Evolutionary conservation across 2,329 filamentous ascomycete species (phyloP).

Genomic region (Ciborinia camelliae): DNA sequence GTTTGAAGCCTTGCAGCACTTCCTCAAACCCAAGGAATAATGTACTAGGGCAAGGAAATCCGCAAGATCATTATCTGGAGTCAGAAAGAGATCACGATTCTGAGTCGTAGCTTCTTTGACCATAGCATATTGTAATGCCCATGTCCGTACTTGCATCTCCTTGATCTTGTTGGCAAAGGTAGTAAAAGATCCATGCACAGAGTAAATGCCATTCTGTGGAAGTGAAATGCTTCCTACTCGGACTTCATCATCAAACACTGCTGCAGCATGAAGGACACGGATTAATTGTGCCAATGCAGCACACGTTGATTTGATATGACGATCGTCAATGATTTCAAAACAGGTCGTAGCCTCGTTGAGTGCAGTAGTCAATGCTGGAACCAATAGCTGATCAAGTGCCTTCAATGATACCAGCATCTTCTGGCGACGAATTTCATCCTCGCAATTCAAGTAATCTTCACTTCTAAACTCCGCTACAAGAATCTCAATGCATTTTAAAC

Average conservation of each 20-base stretch:
- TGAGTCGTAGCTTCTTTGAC: constrained; percentile 72
- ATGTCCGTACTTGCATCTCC: constrained; percentile 82
- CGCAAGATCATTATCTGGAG: constrained; percentile 68
- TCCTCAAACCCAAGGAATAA: constrained; percentile 76
- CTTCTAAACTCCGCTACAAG: constrained; percentile 68
- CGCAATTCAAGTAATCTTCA: constrained; percentile 51
- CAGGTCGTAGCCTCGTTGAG: constrained; percentile 61
- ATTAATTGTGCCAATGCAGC: constrained; percentile 67
- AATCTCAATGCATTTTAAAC: constrained; percentile 80
- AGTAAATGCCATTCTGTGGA: constrained; percentile 52
- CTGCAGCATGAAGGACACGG: constrained; percentile 73
- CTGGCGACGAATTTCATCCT: constrained; percentile 62
- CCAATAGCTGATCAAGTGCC: constrained; percentile 72
- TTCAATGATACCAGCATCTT: constrained; percentile 74
- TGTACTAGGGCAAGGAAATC: constrained; percentile 80
- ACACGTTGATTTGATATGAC: constrained; percentile 71
- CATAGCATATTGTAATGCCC: constrained; percentile 82
- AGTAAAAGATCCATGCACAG: constrained; percentile 44
- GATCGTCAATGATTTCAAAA: constrained; percentile 81
- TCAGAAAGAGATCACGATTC: constrained; percentile 59
- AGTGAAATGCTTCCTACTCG: constrained; percentile 68
- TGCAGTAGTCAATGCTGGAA: constrained; percentile 65
- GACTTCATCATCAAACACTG: constrained; percentile 82
- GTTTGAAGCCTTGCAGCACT: constrained; percentile 79
- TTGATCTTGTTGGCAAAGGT: constrained; percentile 67